These are phyloP conservation scores for Tubosaeta sp. DNA, from an alignment of 768 basidiomycete species.

Conservation along the genomic window DNA sequence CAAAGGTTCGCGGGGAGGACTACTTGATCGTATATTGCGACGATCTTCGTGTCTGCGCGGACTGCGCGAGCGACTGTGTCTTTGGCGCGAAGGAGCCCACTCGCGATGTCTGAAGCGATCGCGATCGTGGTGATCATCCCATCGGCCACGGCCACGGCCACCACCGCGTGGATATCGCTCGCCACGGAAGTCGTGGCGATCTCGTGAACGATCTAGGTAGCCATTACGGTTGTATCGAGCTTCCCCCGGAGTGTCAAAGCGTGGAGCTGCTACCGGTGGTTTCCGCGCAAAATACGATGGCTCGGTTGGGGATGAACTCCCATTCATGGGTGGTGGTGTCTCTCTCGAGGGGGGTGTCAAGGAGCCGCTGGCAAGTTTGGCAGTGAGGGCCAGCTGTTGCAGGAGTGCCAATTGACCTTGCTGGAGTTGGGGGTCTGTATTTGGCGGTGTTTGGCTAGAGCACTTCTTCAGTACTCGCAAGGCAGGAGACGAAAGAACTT, in stretches of 20 bases:
- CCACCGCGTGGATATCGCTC: slow-evolving; percentile 51
- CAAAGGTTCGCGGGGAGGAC: slow-evolving; percentile 52
- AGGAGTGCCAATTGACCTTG: slow-evolving; percentile 64
- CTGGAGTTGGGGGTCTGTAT: slow-evolving; percentile 44
- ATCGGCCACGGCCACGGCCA: slow-evolving; percentile 58
- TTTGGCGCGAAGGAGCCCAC: slow-evolving; percentile 39
- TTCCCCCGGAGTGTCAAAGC: slow-evolving; percentile 36
- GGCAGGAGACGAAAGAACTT: not conserved
- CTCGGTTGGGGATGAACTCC: slow-evolving; percentile 10
- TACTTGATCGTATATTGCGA: slow-evolving; percentile 52
- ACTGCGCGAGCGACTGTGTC: slow-evolving; percentile 71
- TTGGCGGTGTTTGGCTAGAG: slow-evolving; percentile 61
- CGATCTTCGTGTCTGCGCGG: slow-evolving; percentile 55
- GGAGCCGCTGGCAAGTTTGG: slow-evolving; percentile 37
- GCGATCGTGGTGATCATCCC: slow-evolving; percentile 54
- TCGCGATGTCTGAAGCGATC: slow-evolving; percentile 45
- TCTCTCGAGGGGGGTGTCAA: slow-evolving; percentile 20
- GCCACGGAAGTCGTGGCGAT: slow-evolving; percentile 47
- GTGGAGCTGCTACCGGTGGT: slow-evolving; percentile 9
- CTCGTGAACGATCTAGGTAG: slow-evolving; percentile 41
- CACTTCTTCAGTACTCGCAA: not conserved
- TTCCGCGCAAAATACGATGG: slow-evolving; percentile 13
- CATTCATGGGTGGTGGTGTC: slow-evolving; percentile 25
- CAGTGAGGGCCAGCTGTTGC: slow-evolving; percentile 70
- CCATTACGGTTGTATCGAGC: slow-evolving; percentile 31